Base-by-base conservation (phyloP, 2,329 filamentous ascomycete species). In the Aspergillus latus region DNA sequence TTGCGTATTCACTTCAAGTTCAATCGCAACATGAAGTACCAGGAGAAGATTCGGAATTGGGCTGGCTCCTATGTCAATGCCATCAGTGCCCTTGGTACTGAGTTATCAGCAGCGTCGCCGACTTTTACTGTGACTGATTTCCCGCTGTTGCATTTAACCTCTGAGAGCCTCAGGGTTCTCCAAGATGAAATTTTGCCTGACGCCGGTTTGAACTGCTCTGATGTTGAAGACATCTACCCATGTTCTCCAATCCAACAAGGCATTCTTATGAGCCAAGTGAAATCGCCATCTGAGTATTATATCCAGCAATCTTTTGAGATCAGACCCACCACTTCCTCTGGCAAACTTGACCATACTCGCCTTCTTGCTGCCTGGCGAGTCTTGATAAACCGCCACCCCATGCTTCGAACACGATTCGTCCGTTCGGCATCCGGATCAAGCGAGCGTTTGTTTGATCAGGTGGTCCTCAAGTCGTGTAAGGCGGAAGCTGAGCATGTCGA, bases 111-210 rank as follows among this genome's bases (percentile, higher is more conserved):
- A 5, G 16, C 34, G 3, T 6, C 28, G 1, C 37, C 52, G 10
- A 29, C 28, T 4, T 32, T 46, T 3, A 55, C 53, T 5, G 10
- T 46, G 4, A 32, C n/a, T 26, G 53, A 55, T 36, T 55, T 55
- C 32, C 53, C 47, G 16, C 47, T 55, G 0, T 15, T 50, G 1
- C 13, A 30, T 29, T 10, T 55, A 5, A 40, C 30, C 1, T 15
- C 39, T 1, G n/a, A 45, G 5, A n/a, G 10, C 9, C 5, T 45
- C 2, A 9, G 15, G 4, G 11, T 6, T 4, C 43, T 45, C 4
- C 10, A 13, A 28, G 13, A 39, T 9, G 34, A 21, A 6, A 76
- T 78, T 3, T 67, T 82, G 1, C 82, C 82, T 54, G 79, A 82
- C 64, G 80, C 79, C 7, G 78, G 71, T 72, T 76, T 73, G 42